Base-by-base conservation (phyloP, 495 filamentous ascomycete genomes). In the Geoglossum glabrum region DNA sequence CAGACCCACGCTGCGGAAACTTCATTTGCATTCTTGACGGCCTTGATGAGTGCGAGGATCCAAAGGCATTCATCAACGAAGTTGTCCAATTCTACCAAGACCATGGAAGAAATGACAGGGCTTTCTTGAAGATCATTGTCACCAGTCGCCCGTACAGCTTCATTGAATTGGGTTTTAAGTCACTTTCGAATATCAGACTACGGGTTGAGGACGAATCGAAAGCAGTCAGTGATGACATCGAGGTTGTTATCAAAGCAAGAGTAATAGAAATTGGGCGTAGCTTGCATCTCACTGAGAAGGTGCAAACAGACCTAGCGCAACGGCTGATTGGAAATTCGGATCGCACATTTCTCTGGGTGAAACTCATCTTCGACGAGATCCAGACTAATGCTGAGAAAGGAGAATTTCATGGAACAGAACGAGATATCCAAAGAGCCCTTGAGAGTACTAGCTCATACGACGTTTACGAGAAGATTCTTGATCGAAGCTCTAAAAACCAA, bases 11-110 rank as follows among this genome's bases (percentile, higher is more conserved):
- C 13, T 61, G 63, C 15, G 64, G 59, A 4, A 59, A 64, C 33
- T 52, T 69, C 3, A 63, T 70, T 27, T 67, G 69, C 59, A 60
- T 75, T 33, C 57, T 74, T 0, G 72, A 75, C 57, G 72, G 63
- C n/a, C 58, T 75, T 8, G 72, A 75, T 50, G 72, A 75, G 62
- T 75, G 71, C 54, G 57, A 55, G 23, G 54, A 54, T 66, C 60
- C 55, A 59, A 54, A 36, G 56, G 27, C 30, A 31, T 59, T 36
- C 55, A 62, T 71, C 54, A 3, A 66, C 23, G 3, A 36, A 7
- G 21, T n/a, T 13, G 2, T 6, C 21, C 21, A 17, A 34, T 26
- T 40, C 34, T 34, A 34, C 31, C 11, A 34, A 11, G 31, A 34
- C 31, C 31, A 34, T 34, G 31, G 31, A 34, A 34, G n/a, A n/a